Percentiles rank a stretch among this genome's conserved stretches.
These are phyloP conservation scores for Euphorbia celastroides DNA, from an alignment of 441 rosid genomes.

Conservation along the genomic window DNA sequence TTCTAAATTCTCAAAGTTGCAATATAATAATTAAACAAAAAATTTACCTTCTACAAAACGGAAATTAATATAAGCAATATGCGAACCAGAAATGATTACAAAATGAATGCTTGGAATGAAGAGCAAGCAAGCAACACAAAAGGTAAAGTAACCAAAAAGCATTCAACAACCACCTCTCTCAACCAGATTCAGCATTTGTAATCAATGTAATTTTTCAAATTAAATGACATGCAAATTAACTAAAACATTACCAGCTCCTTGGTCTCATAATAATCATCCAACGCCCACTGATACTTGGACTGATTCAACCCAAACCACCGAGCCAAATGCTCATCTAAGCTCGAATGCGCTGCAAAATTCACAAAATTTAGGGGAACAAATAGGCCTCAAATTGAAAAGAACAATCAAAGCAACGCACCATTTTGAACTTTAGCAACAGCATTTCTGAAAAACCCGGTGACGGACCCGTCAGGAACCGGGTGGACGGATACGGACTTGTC, in stretches of 20 bases:
- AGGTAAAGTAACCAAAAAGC: neutral
- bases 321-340: constrained; percentile 92
- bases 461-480: constrained; percentile 34
- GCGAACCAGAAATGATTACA: neutral
- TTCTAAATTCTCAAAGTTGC: neutral
- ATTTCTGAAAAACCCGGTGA: constrained; percentile 61
- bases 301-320: constrained; percentile 98
- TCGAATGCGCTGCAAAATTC: constrained; percentile 70
- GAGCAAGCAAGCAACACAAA: neutral
- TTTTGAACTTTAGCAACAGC: constrained; percentile 69
- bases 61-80: too few relatives aligned
- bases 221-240: neutral
- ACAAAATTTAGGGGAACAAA: neutral
- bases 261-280: constrained; percentile 66
- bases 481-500: constrained; percentile 34
- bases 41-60: too few relatives aligned
- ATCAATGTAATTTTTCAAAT: neutral
- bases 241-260: constrained; percentile 61
- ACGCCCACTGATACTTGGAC: constrained; percentile 87
- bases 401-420: constrained; percentile 32
- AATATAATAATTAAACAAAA: too few relatives aligned
- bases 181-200: neutral
- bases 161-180: constrained; percentile 3
- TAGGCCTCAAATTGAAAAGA: neutral
- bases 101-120: neutral